These are phyloP conservation scores for Fonsecaea erecta DNA, from an alignment of 2,329 filamentous ascomycete genomes.

Conservation along the genomic window DNA sequence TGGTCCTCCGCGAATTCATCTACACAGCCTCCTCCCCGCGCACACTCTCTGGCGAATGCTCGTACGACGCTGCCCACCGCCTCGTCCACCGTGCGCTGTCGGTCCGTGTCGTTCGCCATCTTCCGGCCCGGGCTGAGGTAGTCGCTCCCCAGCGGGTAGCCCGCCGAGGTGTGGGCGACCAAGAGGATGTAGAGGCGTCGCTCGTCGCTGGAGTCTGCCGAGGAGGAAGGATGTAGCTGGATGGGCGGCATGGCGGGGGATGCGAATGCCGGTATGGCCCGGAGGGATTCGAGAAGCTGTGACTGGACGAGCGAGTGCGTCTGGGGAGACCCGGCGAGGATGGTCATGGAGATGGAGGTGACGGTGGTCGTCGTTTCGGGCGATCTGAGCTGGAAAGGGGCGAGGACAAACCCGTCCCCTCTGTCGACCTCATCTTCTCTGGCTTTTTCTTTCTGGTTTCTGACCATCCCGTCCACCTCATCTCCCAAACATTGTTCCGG, in stretches of 20 bases:
- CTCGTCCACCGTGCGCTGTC: conserved; percentile 31
- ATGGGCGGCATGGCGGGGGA: conserved; percentile 6
- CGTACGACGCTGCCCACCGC: conserved; percentile 52
- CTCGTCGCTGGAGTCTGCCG: conserved; percentile 45
- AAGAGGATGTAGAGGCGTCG: conserved; percentile 60
- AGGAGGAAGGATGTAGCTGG: conserved; percentile 16
- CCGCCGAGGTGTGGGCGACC: conserved; percentile 56
- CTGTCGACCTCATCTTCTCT: not conserved
- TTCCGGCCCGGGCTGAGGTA: conserved; percentile 52
- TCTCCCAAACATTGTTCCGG: conserved; percentile 35
- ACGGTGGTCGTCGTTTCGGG: conserved; percentile 40
- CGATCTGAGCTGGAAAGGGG: conserved; percentile 42
- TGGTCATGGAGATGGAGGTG: conserved; percentile 46
- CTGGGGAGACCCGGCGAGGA: conserved; percentile 40
- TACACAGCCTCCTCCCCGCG: conserved; percentile 54
- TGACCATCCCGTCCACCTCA: not conserved
- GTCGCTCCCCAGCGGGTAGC: conserved; percentile 58
- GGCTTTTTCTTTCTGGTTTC: not conserved
- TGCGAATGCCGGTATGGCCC: conserved; percentile 2
- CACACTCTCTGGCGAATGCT: conserved; percentile 53
- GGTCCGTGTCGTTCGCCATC: conserved; percentile 30
- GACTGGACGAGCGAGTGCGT: conserved; percentile 4
- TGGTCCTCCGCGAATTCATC: conserved; percentile 64
- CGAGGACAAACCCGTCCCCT: conserved; percentile 39
- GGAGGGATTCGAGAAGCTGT: not conserved